Conservation (phyloP, 2,329 filamentous ascomycete genomes). For the Bisporella sp. region DNA sequence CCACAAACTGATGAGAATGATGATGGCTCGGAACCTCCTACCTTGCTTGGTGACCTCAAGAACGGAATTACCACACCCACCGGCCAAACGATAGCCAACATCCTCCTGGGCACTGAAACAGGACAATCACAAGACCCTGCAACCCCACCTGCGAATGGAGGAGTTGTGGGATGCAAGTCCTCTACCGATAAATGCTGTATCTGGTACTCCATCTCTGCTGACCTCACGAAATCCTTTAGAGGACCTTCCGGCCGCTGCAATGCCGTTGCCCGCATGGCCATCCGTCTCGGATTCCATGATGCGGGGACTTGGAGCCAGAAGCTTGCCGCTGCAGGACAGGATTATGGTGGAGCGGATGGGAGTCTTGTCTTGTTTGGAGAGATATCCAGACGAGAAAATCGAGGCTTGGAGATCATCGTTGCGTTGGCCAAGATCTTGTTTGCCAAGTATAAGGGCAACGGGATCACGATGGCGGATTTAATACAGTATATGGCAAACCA, state of each 20-base stretch:
- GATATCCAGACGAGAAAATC: conserved; percentile 33
- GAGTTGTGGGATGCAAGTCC: background rate
- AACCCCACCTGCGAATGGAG: background rate
- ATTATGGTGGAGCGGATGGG: conserved; percentile 36
- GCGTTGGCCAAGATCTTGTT: conserved; percentile 34
- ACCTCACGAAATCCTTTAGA: background rate
- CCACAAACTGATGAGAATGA: no score
- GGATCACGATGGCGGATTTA: conserved; percentile 40
- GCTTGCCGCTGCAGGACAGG: background rate
- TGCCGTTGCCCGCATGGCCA: conserved; percentile 34
- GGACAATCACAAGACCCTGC: conserved; percentile 1
- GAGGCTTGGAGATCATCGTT: background rate
- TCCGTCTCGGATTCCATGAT: conserved; percentile 42
- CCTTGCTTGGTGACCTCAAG: background rate
- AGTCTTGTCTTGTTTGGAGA: conserved; percentile 36
- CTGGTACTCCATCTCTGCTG: background rate
- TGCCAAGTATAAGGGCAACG: conserved; percentile 35
- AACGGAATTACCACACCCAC: background rate
- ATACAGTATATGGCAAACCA: conserved; percentile 33
- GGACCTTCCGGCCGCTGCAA: conserved; percentile 25
- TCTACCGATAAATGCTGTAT: background rate
- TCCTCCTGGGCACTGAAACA: conserved; percentile 3
- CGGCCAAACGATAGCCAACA: conserved; percentile 4
- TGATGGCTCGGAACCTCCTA: no score
- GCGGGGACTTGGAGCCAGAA: conserved; percentile 32